phyloP scores from a whole-genome alignment of 2,329 filamentous ascomycete species.

The Hypoxylon sp. region DNA sequence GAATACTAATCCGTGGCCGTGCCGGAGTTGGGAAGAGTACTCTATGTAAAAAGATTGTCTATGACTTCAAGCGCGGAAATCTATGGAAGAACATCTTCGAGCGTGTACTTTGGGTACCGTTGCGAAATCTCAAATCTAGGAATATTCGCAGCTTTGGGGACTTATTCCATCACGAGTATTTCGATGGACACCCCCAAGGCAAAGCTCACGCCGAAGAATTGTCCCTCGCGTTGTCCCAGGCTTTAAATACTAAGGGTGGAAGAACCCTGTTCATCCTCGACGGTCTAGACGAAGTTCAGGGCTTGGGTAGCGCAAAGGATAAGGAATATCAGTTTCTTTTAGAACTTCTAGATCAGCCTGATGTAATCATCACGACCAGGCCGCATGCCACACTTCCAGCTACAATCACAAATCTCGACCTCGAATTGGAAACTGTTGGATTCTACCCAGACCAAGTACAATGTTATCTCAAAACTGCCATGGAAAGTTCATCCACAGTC shows the following conservation, averaged over 20 bases:
- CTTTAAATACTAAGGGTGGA: neutral
- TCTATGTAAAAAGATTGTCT: conserved; percentile 9
- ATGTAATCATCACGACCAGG: conserved; percentile 8
- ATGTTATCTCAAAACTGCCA: neutral
- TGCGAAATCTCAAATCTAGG: neutral
- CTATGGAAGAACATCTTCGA: conserved; percentile 4
- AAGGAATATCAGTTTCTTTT: neutral
- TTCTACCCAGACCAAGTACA: conserved; percentile 5
- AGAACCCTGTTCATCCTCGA: conserved; percentile 1
- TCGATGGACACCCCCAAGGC: neutral
- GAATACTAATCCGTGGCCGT: conserved; percentile 9
- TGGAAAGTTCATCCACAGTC: neutral
- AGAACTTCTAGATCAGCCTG: conserved; percentile 2
- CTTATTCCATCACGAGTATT: neutral
- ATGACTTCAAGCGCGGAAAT: conserved; percentile 1
- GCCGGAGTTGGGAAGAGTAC: conserved; percentile 10
- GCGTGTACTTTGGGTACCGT: conserved; percentile 6
- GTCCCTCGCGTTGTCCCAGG: neutral
- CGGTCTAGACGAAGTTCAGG: conserved; percentile 3
- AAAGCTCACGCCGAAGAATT: no score
- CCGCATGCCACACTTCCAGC: neutral
- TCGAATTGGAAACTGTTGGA: conserved; percentile 9
- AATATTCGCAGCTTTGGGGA: neutral
- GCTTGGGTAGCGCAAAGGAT: neutral
- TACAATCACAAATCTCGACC: neutral